Conservation (phyloP, 2,329 filamentous ascomycete genomes). For the Calonectria pauciramosa region DNA sequence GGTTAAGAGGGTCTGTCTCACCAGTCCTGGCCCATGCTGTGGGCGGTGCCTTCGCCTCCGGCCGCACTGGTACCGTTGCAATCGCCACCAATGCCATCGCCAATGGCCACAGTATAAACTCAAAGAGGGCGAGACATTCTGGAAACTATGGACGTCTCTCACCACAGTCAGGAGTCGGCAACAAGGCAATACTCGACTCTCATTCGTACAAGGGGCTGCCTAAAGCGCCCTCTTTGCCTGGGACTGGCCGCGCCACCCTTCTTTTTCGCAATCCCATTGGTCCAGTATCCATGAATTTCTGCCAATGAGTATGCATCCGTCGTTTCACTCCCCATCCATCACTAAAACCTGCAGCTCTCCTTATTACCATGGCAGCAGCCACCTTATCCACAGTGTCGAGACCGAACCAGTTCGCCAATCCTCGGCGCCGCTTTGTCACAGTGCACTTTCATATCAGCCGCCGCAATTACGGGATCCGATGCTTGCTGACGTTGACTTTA, state of each 20-base stretch:
- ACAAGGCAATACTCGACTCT: slow-evolving; percentile 10
- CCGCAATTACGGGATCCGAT: slow-evolving; percentile 29
- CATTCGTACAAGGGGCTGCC: slow-evolving; percentile 39
- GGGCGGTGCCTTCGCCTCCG: slow-evolving; percentile 2
- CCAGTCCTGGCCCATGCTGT: slow-evolving; percentile 6
- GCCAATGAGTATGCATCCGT: slow-evolving; percentile 38
- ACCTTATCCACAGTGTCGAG: slow-evolving; percentile 34
- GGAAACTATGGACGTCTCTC: slow-evolving; percentile 28
- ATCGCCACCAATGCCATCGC: slow-evolving; percentile 10
- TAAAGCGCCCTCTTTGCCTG: slow-evolving; percentile 39
- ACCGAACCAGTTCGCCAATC: slow-evolving; percentile 44
- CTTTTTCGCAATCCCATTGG: slow-evolving; percentile 38
- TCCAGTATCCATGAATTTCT: slow-evolving; percentile 36
- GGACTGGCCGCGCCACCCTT: slow-evolving; percentile 30
- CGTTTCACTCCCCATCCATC: slow-evolving; percentile 40
- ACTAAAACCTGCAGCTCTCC: slow-evolving; percentile 39
- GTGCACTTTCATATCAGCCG: slow-evolving; percentile 32
- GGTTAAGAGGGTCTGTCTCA: slow-evolving; percentile 21
- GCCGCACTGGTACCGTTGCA: slow-evolving; percentile 7
- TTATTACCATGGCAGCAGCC: slow-evolving; percentile 29
- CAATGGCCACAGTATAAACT: slow-evolving; percentile 19
- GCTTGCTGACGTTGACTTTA: slow-evolving; percentile 40
- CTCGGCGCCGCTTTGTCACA: slow-evolving; percentile 23
- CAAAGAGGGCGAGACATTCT: slow-evolving; percentile 32
- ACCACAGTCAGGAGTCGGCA: slow-evolving; percentile 17